Base-by-base conservation (phyloP, 345 rosid species). In the Arabis hirsuta region DNA sequence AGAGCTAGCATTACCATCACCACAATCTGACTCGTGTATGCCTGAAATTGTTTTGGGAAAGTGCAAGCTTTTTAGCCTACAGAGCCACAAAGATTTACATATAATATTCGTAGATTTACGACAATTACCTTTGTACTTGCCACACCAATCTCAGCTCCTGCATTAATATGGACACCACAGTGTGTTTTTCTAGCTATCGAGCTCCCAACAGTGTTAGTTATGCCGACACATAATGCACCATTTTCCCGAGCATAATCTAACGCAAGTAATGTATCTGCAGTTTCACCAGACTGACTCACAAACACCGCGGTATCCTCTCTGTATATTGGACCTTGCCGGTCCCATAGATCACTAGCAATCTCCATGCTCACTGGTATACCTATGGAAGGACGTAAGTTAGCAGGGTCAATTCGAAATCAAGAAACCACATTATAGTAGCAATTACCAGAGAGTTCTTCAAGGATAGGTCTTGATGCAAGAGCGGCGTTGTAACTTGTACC, bases 71-170 rank as follows among this genome's bases (percentile, higher is more conserved):
- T n/a, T n/a, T n/a, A n/a, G n/a, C n/a, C n/a, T n/a, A n/a, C n/a
- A n/a, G n/a, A n/a, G n/a, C n/a, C n/a, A n/a, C n/a, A n/a, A n/a
- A n/a, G n/a, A n/a, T n/a, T n/a, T n/a, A n/a, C n/a, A n/a, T n/a
- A n/a, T n/a, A n/a, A n/a, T n/a, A n/a, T n/a, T n/a, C n/a, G n/a
- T n/a, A n/a, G n/a, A n/a, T n/a, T n/a, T n/a, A n/a, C n/a, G n/a
- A n/a, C n/a, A n/a, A n/a, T n/a, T n/a, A n/a, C 98, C 96, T 94
- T 94, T 34, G 98, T 94, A 73, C 97, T 94, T 63, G 98, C 98
- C 12, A 94, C 98, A 48, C 98, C 97, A 55, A 91, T 94, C 85
- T 94, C 98, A 70, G 87, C 88, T 11, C 98, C 98, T 61, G 98
- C 98, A 71, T 94, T 94, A 41, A 94, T 88, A 72, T 89, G 98